Evolutionary conservation across 2,329 filamentous ascomycete genomes (phyloP).

Genomic region (Fonsecaea pedrosoi): DNA sequence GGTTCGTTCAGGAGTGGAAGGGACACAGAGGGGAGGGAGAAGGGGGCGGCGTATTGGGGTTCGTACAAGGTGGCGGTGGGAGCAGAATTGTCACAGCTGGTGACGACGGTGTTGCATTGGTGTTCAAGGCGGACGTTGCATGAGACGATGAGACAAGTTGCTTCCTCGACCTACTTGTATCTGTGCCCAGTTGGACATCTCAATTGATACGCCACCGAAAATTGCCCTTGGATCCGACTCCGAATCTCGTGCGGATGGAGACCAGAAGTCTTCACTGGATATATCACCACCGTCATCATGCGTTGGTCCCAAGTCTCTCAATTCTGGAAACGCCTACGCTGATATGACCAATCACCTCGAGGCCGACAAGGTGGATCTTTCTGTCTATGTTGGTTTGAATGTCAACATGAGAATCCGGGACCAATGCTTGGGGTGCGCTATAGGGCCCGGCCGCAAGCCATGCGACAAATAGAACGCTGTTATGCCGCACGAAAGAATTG

Average conservation of each 20-base stretch:
- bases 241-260: neutral
- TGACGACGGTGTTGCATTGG: constrained; percentile 69
- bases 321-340: neutral
- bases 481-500: neutral
- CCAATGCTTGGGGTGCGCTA: neutral
- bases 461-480: neutral
- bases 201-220: neutral
- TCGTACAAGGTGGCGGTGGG: constrained; percentile 72
- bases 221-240: neutral
- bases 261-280: neutral
- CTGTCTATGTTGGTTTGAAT: neutral
- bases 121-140: constrained; percentile 45
- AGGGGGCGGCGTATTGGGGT: constrained; percentile 86
- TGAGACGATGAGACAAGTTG: neutral
- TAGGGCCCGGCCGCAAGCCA: neutral
- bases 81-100: constrained; percentile 84
- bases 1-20: constrained; percentile 84
- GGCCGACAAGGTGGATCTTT: neutral
- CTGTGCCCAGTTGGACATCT: neutral
- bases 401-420: neutral
- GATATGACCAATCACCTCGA: neutral
- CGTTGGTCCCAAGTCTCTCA: neutral
- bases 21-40: constrained; percentile 86
- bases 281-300: neutral
- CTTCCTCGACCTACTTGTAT: neutral